Evolutionary conservation across 1,139 yeast species (phyloP), one percentile per base, ranked within the genome.

Genomic region (Pichia norvegensis): DNA sequence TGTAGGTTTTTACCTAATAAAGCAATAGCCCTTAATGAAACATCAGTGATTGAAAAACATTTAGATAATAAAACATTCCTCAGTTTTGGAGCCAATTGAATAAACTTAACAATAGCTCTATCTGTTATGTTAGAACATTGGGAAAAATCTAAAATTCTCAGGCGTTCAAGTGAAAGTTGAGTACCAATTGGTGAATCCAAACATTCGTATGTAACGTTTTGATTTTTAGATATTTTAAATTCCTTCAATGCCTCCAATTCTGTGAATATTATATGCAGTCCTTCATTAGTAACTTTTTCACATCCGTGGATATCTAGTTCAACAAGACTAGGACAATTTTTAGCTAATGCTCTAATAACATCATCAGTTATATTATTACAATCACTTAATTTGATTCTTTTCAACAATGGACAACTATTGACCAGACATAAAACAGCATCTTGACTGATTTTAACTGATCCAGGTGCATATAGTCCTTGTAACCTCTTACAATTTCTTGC

Each of bases 381-480:
- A 48, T 84, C 84, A 52, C 87, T 82, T 45, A 92, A 74, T 58
- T 87, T 87, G 47, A 92, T 78, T 56, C 98, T 73, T 60, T 88
- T 87, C 52, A 92, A 69, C 74, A 81, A 73, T 2, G 84, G 84
- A 51, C 97, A 87, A 38, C 73, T 69, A 37, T 66, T 59, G 13
- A 87, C 75, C 50, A 90, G 70, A 38, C 67, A 66, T 36, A 75
- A 58, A n/a, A 92, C 73, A 1, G 94, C 84, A 6, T 60, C 67
- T 55, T 85, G 86, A 3, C 84, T 71, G 3, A 92, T 81, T 25
- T 69, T 67, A 27, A 77, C 78, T 52, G 97, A 88, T 4, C 86
- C 86, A 1, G 95, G 90, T 0, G 95, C 95, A 60, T 90, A 90
- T 41, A 90, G 69, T 1, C 97, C 97, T 65, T 92, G 97, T 42